Base-by-base conservation (phyloP, 495 filamentous ascomycete genomes). In the Xeromyces bisporus region DNA sequence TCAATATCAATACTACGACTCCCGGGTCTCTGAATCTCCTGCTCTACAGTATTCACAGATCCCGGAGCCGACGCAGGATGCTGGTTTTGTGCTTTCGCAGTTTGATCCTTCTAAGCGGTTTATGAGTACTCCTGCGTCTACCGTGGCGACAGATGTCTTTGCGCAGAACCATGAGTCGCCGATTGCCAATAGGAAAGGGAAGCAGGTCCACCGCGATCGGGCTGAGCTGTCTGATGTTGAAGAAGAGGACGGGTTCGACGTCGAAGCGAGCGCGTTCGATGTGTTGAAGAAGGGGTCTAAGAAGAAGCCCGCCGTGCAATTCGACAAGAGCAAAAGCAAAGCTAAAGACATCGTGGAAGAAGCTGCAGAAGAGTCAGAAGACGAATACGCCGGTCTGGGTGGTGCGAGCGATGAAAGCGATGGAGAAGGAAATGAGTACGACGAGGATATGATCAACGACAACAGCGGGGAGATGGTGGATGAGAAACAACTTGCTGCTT, bases 331-430 rank as follows among this genome's bases (percentile, higher is more conserved):
- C 43, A 89, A 77, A 47, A 91, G 81, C 53, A 79, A 84, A 43
- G 86, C 84, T 0, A 84, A 74, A 34, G 75, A 75, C 9, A 82
- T 93, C 61, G 60, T 99, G 11, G 69, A 96, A 37, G 89, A 96
- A 38, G 82, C 89, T 43, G 89, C 89, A 23, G 82, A 89, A 42
- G 89, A 99, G 59, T 96, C 91, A 0, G 91, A 96, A 48, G 89
- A 99, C 48, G 89, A 99, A 50, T 99, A 93, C 47, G 89, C 86
- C 18, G 91, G 91, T 2, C 62, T 96, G 24, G 91, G 91, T 28
- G 89, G 89, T 25, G 77, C 67, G 3, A 84, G 82, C 50, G 85
- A 87, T 29, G 91, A 97, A 36, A 82, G 84, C 23, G 77, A 74
- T 29, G 71, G 62, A 14, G 75, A 76, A 23, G 80, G 83, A 34